Base-by-base conservation (phyloP, 352 stramenopile genomes). In the Phytophthora foliorum region DNA sequence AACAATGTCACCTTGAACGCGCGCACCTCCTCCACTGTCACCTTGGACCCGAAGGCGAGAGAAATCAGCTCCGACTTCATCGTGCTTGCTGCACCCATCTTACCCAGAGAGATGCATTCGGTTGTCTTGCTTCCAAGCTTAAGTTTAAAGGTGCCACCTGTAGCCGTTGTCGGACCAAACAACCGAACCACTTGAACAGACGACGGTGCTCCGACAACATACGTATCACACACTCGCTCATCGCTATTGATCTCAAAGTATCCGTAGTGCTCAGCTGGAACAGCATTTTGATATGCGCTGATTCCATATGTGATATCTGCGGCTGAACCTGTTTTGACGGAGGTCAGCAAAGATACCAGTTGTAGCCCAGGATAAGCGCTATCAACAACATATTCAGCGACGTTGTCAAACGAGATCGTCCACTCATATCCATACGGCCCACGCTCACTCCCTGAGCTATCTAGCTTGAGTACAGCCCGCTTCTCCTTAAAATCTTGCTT, bases 121-220 rank as follows among this genome's bases (percentile, higher is more conserved):
- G 87, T 93, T 1, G 52, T 81, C 57, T 86, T 67, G 17, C 63
- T 48, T 5, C 84, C 85, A 17, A 94, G 73, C 39, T 82, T 67
- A 7, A 94, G 69, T 58, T 84, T 62, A 48, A 90, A 92, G 3
- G 38, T 67, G 17, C 85, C 85, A 25, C 49, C 67, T 0, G 85
- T 91, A 46, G 90, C 75, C 2, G 85, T 93, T 1, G 81, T 93
- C 11, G 70, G 51, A 5, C 80, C 85, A 75, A 92, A 92, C 1
- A 94, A 65, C 55, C 91, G 83, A 4, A 94, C 10, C 13, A 94
- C 73, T 74, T 94, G 87, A 24, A 88, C 78, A 0, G 69, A 54
- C 0, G 87, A 93, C 10, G 83, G 78, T 9, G 74, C 73, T 6
- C 87, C 87, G 21, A 92, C 67, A 5, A 83, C 67, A 57, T 93